Evolutionary conservation across 306 rosid genomes (phyloP), one percentile per base, ranked within the genome.

Genomic region (Nissolia schottii): DNA sequence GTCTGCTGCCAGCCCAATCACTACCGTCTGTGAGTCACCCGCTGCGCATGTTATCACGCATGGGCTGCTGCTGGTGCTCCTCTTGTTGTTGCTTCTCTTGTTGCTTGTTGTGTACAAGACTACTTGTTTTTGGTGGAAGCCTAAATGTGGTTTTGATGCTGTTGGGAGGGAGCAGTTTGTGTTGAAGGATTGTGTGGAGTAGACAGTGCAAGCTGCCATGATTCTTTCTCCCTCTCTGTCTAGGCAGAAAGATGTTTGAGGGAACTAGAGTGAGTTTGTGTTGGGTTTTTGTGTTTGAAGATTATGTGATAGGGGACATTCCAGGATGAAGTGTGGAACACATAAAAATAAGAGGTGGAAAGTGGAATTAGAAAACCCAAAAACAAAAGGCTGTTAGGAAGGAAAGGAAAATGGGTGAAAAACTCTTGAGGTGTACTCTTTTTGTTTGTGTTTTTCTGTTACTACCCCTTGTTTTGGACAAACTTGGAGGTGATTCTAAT

Each of bases 1-100:
- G 76, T 95, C 99, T 0, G 99, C 99, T 4, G 99, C 99, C 0
- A 95, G 83, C 38, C 99, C 99, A 67, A 95, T 95, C 84, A 95
- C 99, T 37, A 95, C 76, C 4, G 99, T 95, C 85, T 88, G 89
- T 66, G 85, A 74, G 55, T 65, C 86, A 62, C 79, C 77, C 1
- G 76, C 90, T 0, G 86, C 64, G 78, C 99, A 91, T 74, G 90
- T 86, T 83, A 93, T 85, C 74, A 90, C 55, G 29, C 73, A 85
- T 4, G 82, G 71, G 48, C 50, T 60, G 73, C 65, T 25, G 70
- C 7, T 60, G 54, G 5, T 51, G 23, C 60, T 31, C 19, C 75
- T 72, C 45, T 61, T 81, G 75, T 64, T 84, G 75, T 49, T 83
- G 27, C 59, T 77, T 18, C 58, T 81, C 22, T 59, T 87, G 71